Base-by-base conservation (phyloP, 495 filamentous ascomycete species). In the Daldinia caldariorum region DNA sequence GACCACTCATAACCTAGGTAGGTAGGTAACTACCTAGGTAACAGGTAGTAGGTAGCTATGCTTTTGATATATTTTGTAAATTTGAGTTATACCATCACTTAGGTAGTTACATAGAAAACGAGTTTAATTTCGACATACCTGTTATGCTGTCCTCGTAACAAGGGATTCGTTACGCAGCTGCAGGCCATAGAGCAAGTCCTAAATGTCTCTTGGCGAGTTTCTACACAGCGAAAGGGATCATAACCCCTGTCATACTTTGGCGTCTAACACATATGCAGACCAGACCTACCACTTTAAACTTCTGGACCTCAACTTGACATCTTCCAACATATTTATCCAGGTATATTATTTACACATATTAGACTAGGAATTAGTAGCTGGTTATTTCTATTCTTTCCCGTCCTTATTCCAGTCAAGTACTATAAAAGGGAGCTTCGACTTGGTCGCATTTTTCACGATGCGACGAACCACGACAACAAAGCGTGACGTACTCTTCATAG, bases 271-370 rank as follows among this genome's bases (percentile, higher is more conserved):
- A 47, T 47, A 8, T 22, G 43, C 20, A 47, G 18, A 47, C 0
- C 34, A 35, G 34, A 6, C 43, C 43, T 47, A 22, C 43, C 18
- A 47, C 43, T 47, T 47, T 22, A 47, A 47, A 47, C 43, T 47
- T 47, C 43, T 18, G 18, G 8, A 22, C 43, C 12, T 22, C 18
- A 22, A 47, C 43, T 47, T 47, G 20, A 9, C 43, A 12, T 47
- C 20, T 22, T 10, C 43, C 6, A 22, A 47, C 18, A 20, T 47
- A 10, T 20, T 35, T 35, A 20, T n/a, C n/a, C n/a, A n/a, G n/a
- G n/a, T n/a, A n/a, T 47, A 47, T 47, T 22, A 47, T 47, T 13
- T 47, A 47, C 12, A 47, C 20, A 47, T 22, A 10, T 47, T 20
- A 7, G 34, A 6, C 6, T 35, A 35, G 34, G 34, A 7, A 35